Evolutionary conservation across 805 yeast genomes (phyloP), one percentile per base, ranked within the genome.

Genomic region (Starmerella asiatica): DNA sequence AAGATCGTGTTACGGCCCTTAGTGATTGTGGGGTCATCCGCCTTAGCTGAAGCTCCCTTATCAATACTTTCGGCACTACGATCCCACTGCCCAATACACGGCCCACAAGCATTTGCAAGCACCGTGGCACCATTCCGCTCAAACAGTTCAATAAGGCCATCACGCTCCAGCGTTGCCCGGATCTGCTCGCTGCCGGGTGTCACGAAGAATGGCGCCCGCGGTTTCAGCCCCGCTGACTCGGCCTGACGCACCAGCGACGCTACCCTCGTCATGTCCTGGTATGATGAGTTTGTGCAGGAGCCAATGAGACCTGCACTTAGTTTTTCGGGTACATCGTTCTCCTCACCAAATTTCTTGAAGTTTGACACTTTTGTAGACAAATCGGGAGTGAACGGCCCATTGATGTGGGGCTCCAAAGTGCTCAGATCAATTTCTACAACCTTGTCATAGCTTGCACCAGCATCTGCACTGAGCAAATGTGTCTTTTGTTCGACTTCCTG

Each of bases 11-110:
- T 86, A 54, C 69, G 69, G 48, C 77, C 84, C 34, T 20, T 19
- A 7, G 24, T 21, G 6, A 4, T 16, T 8, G 16, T 20, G 15
- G 34, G 34, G 27, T 32, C 34, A 18, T 19, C 26, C 8, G 34
- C 34, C 38, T 69, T 65, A 59, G 75, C 75, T 34, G 72, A 61
- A 9, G 23, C 34, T 32, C 81, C 72, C 8, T 16, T 16, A 58
- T 82, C 93, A 49, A 72, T 70, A 38, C 59, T 57, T 42, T 59
- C 64, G 27, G 58, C 51, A 35, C 40, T 36, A 69, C 97, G 80
- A 61, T 91, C 95, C 98, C 98, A 88, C 70, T 88, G 98, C 43
- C 98, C 98, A 59, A 88, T 88, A 69, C 98, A 88, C 56, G 97
- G 98, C 52, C 98, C 98, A 71, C 98, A 88, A 17, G 98, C 98